Percentiles rank a stretch among this genome's conserved stretches.
Conservation (phyloP, 148 eudicot species). For the Fallopia convolvulus region DNA sequence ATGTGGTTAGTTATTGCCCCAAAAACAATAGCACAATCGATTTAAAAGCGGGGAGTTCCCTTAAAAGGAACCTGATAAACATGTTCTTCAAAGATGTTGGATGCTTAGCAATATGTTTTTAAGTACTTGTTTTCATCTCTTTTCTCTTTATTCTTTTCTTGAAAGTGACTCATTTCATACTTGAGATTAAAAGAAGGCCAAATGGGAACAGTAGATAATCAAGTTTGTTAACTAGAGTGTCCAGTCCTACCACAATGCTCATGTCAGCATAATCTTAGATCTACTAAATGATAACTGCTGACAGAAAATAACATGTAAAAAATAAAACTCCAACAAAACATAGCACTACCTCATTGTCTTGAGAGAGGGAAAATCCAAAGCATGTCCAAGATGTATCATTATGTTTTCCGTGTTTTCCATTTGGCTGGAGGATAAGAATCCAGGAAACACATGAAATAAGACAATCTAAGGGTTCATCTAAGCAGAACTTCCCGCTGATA, state of each 20-base stretch:
- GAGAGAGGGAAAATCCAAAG: slow-evolving; percentile 57
- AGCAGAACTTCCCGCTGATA: slow-evolving; percentile 29
- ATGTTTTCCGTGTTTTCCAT: slow-evolving; percentile 24
- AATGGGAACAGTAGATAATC: neutral
- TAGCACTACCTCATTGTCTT: slow-evolving; percentile 44
- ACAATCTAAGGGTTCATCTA: slow-evolving; percentile 46
- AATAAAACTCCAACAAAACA: slow-evolving; percentile 5
- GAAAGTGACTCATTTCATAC: neutral
- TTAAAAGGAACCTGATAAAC: neutral
- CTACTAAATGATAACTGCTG: neutral
- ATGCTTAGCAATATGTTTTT: neutral
- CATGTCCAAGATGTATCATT: slow-evolving; percentile 31
- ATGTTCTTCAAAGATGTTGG: neutral
- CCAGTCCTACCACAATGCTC: neutral
- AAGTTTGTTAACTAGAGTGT: neutral
- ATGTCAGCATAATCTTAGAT: slow-evolving; percentile 1
- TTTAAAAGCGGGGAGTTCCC: neutral
- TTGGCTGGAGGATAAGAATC: slow-evolving; percentile 55
- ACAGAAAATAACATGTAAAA: neutral
- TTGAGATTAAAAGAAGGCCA: neutral
- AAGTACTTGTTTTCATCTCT: neutral
- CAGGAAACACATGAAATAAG: slow-evolving; percentile 54
- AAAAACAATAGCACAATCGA: neutral
- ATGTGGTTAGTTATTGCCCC: neutral
- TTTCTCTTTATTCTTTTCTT: neutral